Conservation (phyloP, 2,329 filamentous ascomycete species). For the Dendrostoma leiphaemia region DNA sequence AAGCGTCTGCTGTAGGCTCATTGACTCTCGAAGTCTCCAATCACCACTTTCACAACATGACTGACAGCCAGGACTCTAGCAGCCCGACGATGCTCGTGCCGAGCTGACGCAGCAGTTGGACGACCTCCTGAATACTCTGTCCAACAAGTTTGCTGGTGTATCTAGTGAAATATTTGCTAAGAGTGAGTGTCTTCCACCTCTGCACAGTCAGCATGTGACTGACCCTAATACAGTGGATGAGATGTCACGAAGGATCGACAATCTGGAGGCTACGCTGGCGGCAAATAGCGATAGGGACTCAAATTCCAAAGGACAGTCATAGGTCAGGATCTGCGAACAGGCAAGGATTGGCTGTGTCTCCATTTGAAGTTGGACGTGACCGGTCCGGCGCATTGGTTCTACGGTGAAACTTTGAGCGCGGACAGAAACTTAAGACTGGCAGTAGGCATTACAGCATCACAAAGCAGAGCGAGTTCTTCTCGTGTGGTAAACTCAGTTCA, state of each 20-base stretch:
- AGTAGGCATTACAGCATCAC: background rate
- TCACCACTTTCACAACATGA: no score
- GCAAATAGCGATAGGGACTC: constrained; percentile 48
- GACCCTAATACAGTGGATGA: constrained; percentile 76
- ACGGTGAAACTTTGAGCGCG: background rate
- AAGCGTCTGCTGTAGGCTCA: background rate
- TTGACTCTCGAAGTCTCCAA: background rate
- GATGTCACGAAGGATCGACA: constrained; percentile 84
- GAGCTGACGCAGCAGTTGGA: constrained; percentile 80
- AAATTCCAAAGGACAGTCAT: constrained; percentile 34
- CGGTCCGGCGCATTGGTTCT: background rate
- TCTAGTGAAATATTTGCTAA: constrained; percentile 87
- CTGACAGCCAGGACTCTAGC: constrained; percentile 25
- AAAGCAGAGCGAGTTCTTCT: background rate
- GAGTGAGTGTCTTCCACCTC: no score
- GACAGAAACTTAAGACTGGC: background rate
- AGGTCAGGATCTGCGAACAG: background rate
- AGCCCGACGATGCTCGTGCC: constrained; percentile 47
- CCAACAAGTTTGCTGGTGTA: constrained; percentile 80
- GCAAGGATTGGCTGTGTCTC: background rate
- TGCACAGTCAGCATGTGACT: no score
- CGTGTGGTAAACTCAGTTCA: background rate
- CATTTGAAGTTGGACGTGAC: background rate
- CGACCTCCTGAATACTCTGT: constrained; percentile 79
- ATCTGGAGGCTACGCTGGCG: constrained; percentile 71